Base-by-base conservation (phyloP, 2,329 filamentous ascomycete species). In the Tolypocladium paradoxum region DNA sequence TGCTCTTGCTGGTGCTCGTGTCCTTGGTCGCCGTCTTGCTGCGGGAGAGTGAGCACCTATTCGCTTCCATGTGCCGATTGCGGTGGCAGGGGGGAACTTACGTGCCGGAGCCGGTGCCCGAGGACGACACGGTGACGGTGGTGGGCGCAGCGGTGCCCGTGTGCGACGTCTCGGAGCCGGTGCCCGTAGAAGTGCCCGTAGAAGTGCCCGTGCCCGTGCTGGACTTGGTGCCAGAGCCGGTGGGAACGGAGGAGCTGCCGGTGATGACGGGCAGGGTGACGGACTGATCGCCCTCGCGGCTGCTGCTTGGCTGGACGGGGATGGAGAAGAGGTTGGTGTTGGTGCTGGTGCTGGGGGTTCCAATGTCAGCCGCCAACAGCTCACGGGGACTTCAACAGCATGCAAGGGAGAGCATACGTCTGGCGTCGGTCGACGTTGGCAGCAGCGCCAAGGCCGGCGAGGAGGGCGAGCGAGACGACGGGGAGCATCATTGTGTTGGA, bases 301-400 rank as follows among this genome's bases (percentile, higher is more conserved):
- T 33, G n/a, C 14, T 51, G 33, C n/a, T n/a, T n/a, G 53, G 53
- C 38, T 55, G 49, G 49, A 45, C 40, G 2, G 55, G 55, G 6
- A 51, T 53, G 24, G 56, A 56, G 51, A 57, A 54, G 24, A 49
- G 54, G 8, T 8, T 29, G 36, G 38, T 49, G 45, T 29, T 52
- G 51, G 16, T 12, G 12, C 11, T 29, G 36, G 38, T 49, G 45
- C 34, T 52, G 51, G 16, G 14, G 12, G 18, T 8, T 11, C 43
- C 2, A 18, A 8, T 18, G n/a, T 36, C 7, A 53, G 51, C 35
- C 24, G 27, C 43, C 12, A 31, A 29, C 40, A 6, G 27, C 22
- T 45, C 14, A 12, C 6, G 29, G 3, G 4, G 16, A 5, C 22
- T 8, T 27, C 3, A 31, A 34, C 20, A 20, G 18, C 14, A 14